phyloP scores from a whole-genome alignment of 306 rosid species.

The Boehmeria nivea region DNA sequence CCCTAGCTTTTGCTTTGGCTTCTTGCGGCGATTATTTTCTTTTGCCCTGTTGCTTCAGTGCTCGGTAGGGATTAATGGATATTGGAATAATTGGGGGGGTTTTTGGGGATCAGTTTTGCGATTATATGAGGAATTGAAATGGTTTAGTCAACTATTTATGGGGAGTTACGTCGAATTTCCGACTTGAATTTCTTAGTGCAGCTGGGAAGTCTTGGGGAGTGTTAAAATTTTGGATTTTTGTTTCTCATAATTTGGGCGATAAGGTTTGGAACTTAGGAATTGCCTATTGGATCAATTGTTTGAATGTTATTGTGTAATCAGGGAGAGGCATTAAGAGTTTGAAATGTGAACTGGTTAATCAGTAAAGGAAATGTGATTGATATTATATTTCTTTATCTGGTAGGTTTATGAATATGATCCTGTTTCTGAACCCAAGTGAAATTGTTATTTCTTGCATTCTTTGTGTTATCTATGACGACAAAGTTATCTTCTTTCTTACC shows the following conservation, averaged over 20 bases:
- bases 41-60: constrained; percentile 1
- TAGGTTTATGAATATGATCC: not conserved
- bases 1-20: constrained; percentile 1
- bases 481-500: too few relatives aligned
- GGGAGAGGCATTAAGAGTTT: not conserved
- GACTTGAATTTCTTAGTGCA: not conserved
- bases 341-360: constrained; percentile 1
- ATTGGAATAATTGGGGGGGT: constrained; percentile 2
- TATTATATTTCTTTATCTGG: not conserved
- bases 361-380: not conserved
- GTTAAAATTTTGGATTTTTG: too few relatives aligned
- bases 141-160: constrained; percentile 2
- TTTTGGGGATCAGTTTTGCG: too few relatives aligned
- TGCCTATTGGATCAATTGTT: not conserved
- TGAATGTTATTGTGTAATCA: not conserved
- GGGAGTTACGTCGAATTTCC: constrained; percentile 4
- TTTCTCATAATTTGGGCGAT: too few relatives aligned
- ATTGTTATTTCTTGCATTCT: too few relatives aligned
- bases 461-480: too few relatives aligned
- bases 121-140: not conserved
- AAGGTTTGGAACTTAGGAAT: not conserved
- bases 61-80: not conserved
- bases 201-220: too few relatives aligned
- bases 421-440: too few relatives aligned
- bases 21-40: constrained; percentile 3